Evolutionary conservation across 139 green algal genomes (phyloP).

Genomic region (Spirogloea muscicola): DNA sequence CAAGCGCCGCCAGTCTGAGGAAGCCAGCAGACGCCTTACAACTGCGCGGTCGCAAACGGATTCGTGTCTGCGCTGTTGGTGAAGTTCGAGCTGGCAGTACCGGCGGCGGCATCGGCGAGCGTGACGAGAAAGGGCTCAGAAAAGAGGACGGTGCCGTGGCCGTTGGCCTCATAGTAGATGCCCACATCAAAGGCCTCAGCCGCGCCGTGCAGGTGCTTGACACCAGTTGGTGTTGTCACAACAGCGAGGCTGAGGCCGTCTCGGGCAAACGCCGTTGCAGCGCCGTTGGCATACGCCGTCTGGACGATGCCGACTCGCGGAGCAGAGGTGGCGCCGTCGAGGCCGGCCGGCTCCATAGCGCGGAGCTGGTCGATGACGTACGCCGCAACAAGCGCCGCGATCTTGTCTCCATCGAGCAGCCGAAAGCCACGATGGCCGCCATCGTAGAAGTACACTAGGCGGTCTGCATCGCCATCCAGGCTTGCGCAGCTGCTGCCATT

Average conservation of each 20-base stretch:
- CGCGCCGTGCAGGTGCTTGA: slow-evolving; percentile 74
- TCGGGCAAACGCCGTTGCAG: slow-evolving; percentile 70
- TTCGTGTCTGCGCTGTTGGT: too few relatives aligned
- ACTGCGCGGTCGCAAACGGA: too few relatives aligned
- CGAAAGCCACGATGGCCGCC: too few relatives aligned
- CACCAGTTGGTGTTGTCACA: slow-evolving; percentile 68
- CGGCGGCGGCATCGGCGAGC: too few relatives aligned
- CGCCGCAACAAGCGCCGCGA: slow-evolving; percentile 73
- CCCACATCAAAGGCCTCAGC: slow-evolving; percentile 88
- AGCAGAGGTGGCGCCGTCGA: too few relatives aligned
- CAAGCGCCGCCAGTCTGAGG: too few relatives aligned
- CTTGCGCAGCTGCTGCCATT: slow-evolving; percentile 62
- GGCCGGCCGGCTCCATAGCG: too few relatives aligned
- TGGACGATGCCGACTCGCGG: slow-evolving; percentile 88
- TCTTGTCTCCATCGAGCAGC: slow-evolving; percentile 94
- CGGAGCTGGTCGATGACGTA: slow-evolving; percentile 31
- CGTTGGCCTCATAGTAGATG: slow-evolving; percentile 99
- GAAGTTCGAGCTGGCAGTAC: too few relatives aligned
- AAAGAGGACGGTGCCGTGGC: slow-evolving; percentile 93
- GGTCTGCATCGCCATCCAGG: slow-evolving; percentile 94
- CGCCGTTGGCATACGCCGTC: slow-evolving; percentile 97
- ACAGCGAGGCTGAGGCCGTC: slow-evolving; percentile 53
- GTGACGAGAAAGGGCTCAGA: slow-evolving; percentile 54
- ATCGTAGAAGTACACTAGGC: slow-evolving; percentile 91
- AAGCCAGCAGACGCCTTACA: too few relatives aligned